phyloP scores from a whole-genome alignment of 192 early-diverging fungal species.

The Endogone sp. region DNA sequence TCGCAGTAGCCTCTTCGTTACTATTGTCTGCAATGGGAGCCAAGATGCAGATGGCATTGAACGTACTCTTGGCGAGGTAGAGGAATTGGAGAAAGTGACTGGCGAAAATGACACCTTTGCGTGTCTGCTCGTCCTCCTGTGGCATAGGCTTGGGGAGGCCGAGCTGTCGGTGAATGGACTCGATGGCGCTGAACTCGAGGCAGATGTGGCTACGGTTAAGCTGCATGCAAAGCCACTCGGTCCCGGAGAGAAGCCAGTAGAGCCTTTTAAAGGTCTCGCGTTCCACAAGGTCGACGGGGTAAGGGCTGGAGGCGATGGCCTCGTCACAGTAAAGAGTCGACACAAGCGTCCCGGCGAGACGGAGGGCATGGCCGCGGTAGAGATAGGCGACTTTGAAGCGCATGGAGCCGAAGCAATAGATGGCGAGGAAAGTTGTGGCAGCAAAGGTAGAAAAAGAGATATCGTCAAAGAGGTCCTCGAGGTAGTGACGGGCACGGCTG shows the following conservation, averaged over 20 bases:
- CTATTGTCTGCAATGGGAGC: not conserved
- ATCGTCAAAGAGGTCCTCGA: not conserved
- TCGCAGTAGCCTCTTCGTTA: not conserved
- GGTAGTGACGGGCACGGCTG: not conserved
- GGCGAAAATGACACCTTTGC: not conserved
- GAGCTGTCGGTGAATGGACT: not conserved
- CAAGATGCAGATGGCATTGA: not conserved
- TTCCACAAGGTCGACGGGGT: not conserved
- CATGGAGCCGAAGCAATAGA: not conserved
- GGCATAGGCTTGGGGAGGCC: not conserved
- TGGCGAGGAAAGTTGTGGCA: not conserved
- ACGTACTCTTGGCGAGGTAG: not conserved
- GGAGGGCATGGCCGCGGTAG: not conserved
- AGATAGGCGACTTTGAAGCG: not conserved
- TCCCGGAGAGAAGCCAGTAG: not conserved
- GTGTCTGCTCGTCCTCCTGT: not conserved
- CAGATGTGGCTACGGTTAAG: not conserved
- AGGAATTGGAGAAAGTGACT: not conserved
- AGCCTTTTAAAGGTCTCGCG: not conserved
- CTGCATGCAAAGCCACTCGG: not conserved
- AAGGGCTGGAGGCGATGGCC: not conserved
- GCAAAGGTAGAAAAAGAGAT: not conserved
- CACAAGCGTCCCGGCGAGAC: not conserved
- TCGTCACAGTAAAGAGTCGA: not conserved
- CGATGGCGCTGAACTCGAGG: too few species aligned